Evolutionary conservation across 106 monocot genomes (phyloP).

Genomic region (Apostasia ramifera): DNA sequence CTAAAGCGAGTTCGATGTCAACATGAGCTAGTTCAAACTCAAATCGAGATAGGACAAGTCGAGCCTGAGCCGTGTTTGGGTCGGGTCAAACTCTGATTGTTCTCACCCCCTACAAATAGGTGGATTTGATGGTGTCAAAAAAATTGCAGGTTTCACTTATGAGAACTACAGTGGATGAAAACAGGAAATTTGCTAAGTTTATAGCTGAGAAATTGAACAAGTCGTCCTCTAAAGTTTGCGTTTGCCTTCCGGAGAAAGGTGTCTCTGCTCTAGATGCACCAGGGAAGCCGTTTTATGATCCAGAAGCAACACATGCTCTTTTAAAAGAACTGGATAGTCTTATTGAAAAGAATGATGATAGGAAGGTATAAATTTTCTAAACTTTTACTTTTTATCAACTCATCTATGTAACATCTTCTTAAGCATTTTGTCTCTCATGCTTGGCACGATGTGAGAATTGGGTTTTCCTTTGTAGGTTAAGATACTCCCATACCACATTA

Average conservation of each 20-base stretch:
- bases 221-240: conserved; percentile 46
- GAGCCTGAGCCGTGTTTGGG: too few species aligned
- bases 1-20: too few species aligned
- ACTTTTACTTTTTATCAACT: not conserved
- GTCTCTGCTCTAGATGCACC: conserved; percentile 85
- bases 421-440: conserved; percentile 4
- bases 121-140: conserved; percentile 1
- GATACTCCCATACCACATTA: conserved; percentile 75
- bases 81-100: too few species aligned
- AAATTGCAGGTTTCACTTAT: conserved; percentile 68
- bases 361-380: conserved; percentile 36
- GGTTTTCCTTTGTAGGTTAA: conserved; percentile 46
- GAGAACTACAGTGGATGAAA: conserved; percentile 79
- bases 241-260: conserved; percentile 78
- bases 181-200: conserved; percentile 80
- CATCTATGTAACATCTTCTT: not conserved
- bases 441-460: not conserved
- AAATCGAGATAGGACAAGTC: too few species aligned
- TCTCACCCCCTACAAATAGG: not conserved
- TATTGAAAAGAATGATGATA: conserved; percentile 48
- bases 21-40: too few species aligned
- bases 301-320: conserved; percentile 51
- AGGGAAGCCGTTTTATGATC: conserved; percentile 84
- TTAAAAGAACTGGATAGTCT: conserved; percentile 59
- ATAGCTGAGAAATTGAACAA: conserved; percentile 82